Base-by-base conservation (phyloP, 192 early-diverging fungal species). In the Coemansia sp. region DNA sequence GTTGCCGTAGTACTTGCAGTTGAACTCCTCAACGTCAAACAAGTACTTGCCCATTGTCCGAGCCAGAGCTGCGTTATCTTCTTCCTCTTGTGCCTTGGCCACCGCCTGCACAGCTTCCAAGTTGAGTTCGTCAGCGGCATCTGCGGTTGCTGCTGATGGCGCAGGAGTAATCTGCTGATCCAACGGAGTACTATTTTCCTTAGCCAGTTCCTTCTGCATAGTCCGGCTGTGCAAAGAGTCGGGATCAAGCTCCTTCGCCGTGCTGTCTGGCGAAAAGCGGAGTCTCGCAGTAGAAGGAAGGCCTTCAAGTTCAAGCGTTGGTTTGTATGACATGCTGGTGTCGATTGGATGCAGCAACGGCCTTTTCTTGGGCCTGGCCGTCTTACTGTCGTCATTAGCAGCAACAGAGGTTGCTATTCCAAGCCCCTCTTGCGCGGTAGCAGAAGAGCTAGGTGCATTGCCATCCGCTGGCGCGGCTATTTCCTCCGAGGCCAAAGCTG, bases 11-110 rank as follows among this genome's bases (percentile, higher is more conserved):
- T 60, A 67, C n/a, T 38, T 49, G 63, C 75, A 74, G 62, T 63
- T 60, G 68, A 56, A 73, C 52, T 68, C 75, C 62, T 83, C 80
- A 4, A 83, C 16, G 16, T 77, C 75, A 60, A 71, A 83, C 68
- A 83, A 49, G 44, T 77, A 83, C 72, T 60, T 69, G 33, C 80
- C 80, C 80, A 83, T 77, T 10, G 75, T 72, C 24, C 68, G 66
- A 39, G 80, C 80, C 62, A 68, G 73, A 26, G 71, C 60, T n/a
- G 68, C 20, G 68, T 45, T 75, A 64, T 76, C 65, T 12, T 74
- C 62, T 67, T 82, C 69, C 23, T 74, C 62, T 2, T 52, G 24
- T 16, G 21, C 61, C 41, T 24, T 38, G 41, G 43, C 26, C 30
- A 41, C 21, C 3, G 34, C 35, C 34, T 45, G 41, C 45, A 18